phyloP scores from a whole-genome alignment of 2,329 filamentous ascomycete species.

The Amauroascus niger region DNA sequence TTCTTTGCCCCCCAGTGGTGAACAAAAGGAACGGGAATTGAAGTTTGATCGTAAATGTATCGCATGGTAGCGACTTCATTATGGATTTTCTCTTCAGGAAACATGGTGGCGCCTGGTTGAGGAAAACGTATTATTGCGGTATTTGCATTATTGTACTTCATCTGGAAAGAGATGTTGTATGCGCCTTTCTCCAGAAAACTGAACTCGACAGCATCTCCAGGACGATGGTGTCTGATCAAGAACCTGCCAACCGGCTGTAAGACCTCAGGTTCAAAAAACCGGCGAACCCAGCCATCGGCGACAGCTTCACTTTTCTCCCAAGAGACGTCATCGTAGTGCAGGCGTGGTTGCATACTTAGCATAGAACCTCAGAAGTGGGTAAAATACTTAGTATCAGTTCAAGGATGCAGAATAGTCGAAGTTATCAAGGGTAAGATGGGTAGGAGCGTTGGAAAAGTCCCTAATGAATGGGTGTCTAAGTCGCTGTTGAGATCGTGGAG shows the following conservation, averaged over 20 bases:
- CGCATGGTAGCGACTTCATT: slow-evolving; percentile 18
- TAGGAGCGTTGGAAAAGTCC: not conserved
- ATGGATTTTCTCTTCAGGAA: slow-evolving; percentile 22
- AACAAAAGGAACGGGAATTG: slow-evolving; percentile 17
- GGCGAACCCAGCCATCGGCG: not conserved
- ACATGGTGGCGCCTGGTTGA: slow-evolving; percentile 16
- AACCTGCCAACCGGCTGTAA: not conserved
- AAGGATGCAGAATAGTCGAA: not conserved
- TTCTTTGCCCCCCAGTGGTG: slow-evolving; percentile 19
- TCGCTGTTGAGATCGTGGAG: too few relatives aligned
- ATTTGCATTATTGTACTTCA: slow-evolving; percentile 15
- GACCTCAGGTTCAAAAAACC: not conserved
- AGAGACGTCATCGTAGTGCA: not conserved
- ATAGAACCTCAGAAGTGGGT: not conserved
- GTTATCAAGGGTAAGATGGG: not conserved
- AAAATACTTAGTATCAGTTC: not conserved
- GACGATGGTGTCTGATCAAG: not conserved
- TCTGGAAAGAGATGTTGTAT: slow-evolving; percentile 21
- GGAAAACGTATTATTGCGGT: slow-evolving; percentile 20
- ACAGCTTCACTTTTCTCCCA: not conserved
- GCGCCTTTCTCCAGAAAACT: slow-evolving; percentile 8
- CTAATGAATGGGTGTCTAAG: not conserved
- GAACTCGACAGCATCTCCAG: not conserved
- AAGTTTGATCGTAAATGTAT: slow-evolving; percentile 17
- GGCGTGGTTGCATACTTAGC: not conserved